Conservation (phyloP, 139 green algal genomes). For the Picocystis salinarum region DNA sequence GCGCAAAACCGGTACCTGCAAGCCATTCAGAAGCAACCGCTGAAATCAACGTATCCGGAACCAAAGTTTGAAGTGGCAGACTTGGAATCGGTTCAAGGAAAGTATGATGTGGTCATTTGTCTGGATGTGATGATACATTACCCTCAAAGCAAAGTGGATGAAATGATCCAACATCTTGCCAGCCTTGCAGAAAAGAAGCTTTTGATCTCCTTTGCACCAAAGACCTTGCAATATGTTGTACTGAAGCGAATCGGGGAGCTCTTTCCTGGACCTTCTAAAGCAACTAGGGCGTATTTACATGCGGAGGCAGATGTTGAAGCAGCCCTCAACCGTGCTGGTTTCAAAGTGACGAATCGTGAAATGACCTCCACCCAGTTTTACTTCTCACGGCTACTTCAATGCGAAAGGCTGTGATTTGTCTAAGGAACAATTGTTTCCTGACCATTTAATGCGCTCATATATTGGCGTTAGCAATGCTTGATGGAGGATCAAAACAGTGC, state of each 20-base stretch:
- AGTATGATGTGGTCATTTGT: conserved; percentile 86
- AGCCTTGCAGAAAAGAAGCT: conserved; percentile 58
- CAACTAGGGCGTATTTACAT: conserved; percentile 92
- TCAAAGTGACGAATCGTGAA: conserved; percentile 58
- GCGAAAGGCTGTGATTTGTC: no score
- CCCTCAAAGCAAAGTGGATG: conserved; percentile 79
- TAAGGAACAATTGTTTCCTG: no score
- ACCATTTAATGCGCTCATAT: no score
- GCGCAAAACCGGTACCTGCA: conserved; percentile 39
- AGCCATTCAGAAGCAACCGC: conserved; percentile 9
- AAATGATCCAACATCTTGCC: conserved; percentile 83
- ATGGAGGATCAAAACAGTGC: no score
- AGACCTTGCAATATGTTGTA: conserved; percentile 34
- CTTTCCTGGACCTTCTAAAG: conserved; percentile 85
- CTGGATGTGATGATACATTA: conserved; percentile 99
- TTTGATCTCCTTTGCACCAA: conserved; percentile 91
- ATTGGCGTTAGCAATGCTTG: no score
- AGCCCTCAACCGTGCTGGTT: conserved; percentile 47
- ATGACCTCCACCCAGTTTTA: conserved; percentile 98
- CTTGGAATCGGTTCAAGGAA: conserved; percentile 10
- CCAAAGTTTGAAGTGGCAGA: conserved; percentile 66
- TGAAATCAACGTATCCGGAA: conserved; percentile 6
- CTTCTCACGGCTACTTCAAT: conserved; percentile 81
- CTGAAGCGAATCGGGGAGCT: conserved; percentile 84
- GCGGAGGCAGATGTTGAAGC: conserved; percentile 80